Evolutionary conservation across 1,284 basidiomycete species (phyloP), one percentile per base, ranked within the genome.

Genomic region (Schizopora paradoxa): DNA sequence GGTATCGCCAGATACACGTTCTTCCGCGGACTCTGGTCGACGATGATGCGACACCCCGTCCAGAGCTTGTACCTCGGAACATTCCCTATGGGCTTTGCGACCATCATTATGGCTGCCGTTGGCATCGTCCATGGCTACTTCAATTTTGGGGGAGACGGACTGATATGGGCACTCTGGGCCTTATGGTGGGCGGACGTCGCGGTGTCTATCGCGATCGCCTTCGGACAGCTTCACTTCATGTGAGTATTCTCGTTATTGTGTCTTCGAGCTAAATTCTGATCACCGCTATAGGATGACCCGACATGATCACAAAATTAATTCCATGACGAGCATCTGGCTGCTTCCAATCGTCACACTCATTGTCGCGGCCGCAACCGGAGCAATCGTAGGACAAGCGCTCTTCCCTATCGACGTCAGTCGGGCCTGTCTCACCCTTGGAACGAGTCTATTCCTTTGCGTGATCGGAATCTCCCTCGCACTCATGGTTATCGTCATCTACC

Each of bases 151-250:
- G 82, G 82, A 6, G 61, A 58, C 28, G 41, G 57, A 0, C 85
- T 87, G 59, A 63, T 81, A 0, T 77, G 74, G 44, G 63, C 76
- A 27, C 64, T 86, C 14, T 85, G 85, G 77, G 73, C 59, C 1
- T 57, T 86, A 7, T 91, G 88, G 87, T 90, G 86, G 87, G 52
- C 82, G 29, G 76, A 85, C 52, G 69, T 78, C 2, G 61, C 69
- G 1, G 54, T 85, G 16, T 77, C 85, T 1, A 58, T 81, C 5
- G 19, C 74, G 18, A 79, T 79, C 49, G 79, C 76, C 52, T 77
- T 84, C 60, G 77, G 79, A 6, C 67, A 82, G 48, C 63, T 86
- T 3, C 81, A 86, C 55, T 61, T 77, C 36, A 86, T 87, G 80
- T 82, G 45, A 32, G 74, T 65, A 18, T 45, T 42, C 46, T 25